Evolutionary conservation across 1,284 basidiomycete species (phyloP), one percentile per base, ranked within the genome.

Genomic region (Wallemia hederae): DNA sequence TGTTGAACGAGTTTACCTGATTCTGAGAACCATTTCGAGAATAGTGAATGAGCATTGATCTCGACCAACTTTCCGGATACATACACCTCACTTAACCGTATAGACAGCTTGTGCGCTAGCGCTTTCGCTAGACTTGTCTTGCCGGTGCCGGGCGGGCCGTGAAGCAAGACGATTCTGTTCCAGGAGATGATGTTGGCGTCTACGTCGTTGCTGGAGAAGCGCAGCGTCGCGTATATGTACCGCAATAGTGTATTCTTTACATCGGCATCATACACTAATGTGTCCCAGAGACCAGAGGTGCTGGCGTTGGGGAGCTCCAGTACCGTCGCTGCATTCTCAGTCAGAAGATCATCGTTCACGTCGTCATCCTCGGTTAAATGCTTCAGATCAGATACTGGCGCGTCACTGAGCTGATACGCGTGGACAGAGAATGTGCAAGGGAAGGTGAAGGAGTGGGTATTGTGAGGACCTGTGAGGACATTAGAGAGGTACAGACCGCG

Each of bases 11-110:
- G 80, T 72, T 99, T 99, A 27, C 94, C 94, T 0, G 88, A 92
- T 69, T 99, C 94, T 0, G 89, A 94, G 72, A 98, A 99, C 90
- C 90, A 94, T 65, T 88, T 84, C 5, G 86, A 90, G 69, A 96
- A 94, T 3, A 94, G 75, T 0, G 89, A 94, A 72, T 96, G 90
- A 0, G 90, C 90, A 68, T 98, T 98, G 70, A 99, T 96, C 70
- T 99, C 94, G 58, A 99, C 79, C 1, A 99, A 74, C 61, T 85
- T 82, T 27, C 87, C 80, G 69, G 29, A n/a, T 9, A 67, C 75
- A 59, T 62, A 86, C 83, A 83, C 76, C 65, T 83, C 78, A 0
- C 84, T 84, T 1, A 98, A 74, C 19, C 92, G 80, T 63, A 98
- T 90, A 0, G 89, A 81, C 1, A 98, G 76, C 68, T 98, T 99